Base-by-base conservation (phyloP, 208 protist species). In the Strigomonas culicis region DNA sequence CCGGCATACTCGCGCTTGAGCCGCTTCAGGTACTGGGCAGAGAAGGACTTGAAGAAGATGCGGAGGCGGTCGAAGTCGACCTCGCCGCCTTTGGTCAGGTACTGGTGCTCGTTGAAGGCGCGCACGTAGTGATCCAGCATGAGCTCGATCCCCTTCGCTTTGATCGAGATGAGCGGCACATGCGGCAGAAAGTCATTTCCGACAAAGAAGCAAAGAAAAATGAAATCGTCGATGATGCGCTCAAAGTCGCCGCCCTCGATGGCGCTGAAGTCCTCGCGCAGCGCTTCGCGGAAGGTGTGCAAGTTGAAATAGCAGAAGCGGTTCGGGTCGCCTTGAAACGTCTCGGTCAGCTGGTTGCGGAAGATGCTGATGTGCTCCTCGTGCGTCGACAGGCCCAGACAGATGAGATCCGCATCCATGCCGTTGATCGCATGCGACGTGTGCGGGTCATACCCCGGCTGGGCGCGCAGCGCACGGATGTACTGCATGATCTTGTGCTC, bases 171-270 rank as follows among this genome's bases (percentile, higher is more conserved):
- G 6, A 97, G 87, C 13, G 98, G 97, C 11, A 99, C 73, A 72
- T 99, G 98, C 19, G 98, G 98, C 51, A 99, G 74, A 68, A 99
- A 99, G 80, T 99, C 99, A 72, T 99, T 99, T 30, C 99, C 99
- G 31, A 98, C 92, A 63, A 99, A 98, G 75, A 99, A 99, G 83
- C 97, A 99, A 3, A 99, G 71, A 59, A 99, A 99, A 27, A 99
- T 86, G 76, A 99, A 99, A 77, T 99, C 99, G 70, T 99, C 98
- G 13, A 99, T 68, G 1, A 99, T 77, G 21, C 98, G 74, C 79
- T 99, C 98, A 53, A 99, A 96, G 68, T 98, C 69, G 72, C 90
- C 97, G n/a, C 84, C 63, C 17, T 31, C 32, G 56, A 96, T 80
- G 59, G 66, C 64, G 22, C 55, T 61, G 63, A 99, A 98, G 55